phyloP scores from a whole-genome alignment of 139 green algal genomes.

The Chlamydomonas eustigma region DNA sequence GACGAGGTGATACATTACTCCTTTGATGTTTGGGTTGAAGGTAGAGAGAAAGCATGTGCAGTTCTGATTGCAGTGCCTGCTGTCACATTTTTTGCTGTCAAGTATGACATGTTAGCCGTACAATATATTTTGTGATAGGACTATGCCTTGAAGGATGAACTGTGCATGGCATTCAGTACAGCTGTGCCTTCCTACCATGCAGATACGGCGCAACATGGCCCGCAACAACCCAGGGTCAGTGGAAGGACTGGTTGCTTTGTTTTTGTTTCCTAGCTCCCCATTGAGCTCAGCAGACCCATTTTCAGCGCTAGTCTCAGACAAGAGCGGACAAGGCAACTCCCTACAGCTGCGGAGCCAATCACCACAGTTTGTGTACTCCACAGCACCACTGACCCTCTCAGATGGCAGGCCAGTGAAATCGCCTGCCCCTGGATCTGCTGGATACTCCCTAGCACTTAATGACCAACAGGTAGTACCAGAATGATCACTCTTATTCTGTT shows the following conservation, averaged over 20 bases:
- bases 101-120: too few relatives aligned
- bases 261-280: conserved; percentile 45
- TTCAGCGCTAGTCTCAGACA: conserved; percentile 11
- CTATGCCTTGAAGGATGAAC: too few relatives aligned
- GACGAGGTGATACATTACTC: conserved; percentile 40
- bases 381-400: conserved; percentile 50
- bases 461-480: not conserved
- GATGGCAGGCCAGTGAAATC: conserved; percentile 46
- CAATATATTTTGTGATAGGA: too few relatives aligned
- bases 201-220: conserved; percentile 49
- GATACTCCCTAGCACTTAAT: conserved; percentile 66
- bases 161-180: not conserved
- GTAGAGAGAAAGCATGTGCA: not conserved
- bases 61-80: too few relatives aligned
- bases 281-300: not conserved
- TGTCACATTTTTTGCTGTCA: too few relatives aligned
- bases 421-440: conserved; percentile 50
- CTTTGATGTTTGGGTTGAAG: too few relatives aligned
- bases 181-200: not conserved
- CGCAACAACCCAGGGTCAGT: conserved; percentile 19
- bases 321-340: conserved; percentile 40
- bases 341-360: conserved; percentile 49
- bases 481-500: too few relatives aligned
- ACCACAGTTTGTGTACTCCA: conserved; percentile 64
- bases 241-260: conserved; percentile 51